These are phyloP conservation scores for Apostasia ramifera DNA, from an alignment of 106 monocot genomes.

Conservation along the genomic window DNA sequence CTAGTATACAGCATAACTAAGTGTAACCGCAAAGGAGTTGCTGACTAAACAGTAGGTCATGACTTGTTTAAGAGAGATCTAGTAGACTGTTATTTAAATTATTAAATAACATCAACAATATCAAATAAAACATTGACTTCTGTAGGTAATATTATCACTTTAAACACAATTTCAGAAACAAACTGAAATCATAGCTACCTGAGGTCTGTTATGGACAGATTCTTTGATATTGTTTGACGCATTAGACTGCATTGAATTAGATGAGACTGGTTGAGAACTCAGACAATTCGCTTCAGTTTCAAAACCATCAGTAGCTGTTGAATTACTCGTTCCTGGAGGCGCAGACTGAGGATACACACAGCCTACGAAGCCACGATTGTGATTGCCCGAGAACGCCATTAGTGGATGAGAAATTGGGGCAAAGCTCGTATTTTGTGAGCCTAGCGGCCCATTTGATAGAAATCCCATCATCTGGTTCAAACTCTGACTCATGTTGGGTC, in stretches of 20 bases:
- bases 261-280: not conserved
- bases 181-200: no score
- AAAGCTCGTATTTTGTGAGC: slow-evolving; percentile 2
- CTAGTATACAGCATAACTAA: no score
- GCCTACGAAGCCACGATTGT: not conserved
- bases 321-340: not conserved
- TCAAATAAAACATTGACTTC: no score
- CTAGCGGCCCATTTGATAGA: not conserved
- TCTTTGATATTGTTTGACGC: no score
- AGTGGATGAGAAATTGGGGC: not conserved
- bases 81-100: no score
- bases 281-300: not conserved
- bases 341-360: not conserved
- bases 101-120: no score
- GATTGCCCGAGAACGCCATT: not conserved
- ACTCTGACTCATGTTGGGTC: slow-evolving; percentile 1
- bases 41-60: no score
- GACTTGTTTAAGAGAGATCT: no score
- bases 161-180: no score
- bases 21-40: no score
- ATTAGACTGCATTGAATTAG: not conserved
- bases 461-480: slow-evolving; percentile 7
- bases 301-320: not conserved
- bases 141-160: no score
- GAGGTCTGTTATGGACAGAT: no score